Evolutionary conservation across 2,329 filamentous ascomycete species (phyloP), one percentile per base, ranked within the genome.

Genomic region (Fonsecaea monophora): DNA sequence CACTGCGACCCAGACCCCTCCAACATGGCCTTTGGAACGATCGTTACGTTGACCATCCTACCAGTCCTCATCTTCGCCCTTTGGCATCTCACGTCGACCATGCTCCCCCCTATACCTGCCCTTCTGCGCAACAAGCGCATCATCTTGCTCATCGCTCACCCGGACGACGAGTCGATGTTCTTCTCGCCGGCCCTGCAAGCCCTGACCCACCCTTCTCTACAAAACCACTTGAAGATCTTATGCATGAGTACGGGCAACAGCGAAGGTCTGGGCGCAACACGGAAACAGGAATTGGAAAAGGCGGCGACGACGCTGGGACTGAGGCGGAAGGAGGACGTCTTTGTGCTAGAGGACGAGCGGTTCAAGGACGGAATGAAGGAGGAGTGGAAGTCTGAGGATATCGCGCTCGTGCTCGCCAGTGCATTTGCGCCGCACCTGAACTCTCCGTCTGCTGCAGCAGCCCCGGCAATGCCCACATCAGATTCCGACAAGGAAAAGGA

Each of bases 101-200:
- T 45, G 42, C 65, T 56, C 66, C 71, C 71, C 75, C 82, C 62
- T 76, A 87, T 73, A 4, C 71, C 71, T 2, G 91, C 92, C 3
- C 85, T 82, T 53, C 82, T 97, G 70, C 84, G 83, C 73, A 90
- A 92, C 82, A 96, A 96, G 84, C 89, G 92, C 75, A 92, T 99
- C 76, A 91, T 92, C 77, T 86, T 99, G 62, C 84, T 99, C 63
- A 98, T 99, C 75, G 95, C 95, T 25, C 95, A 99, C 81, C 95
- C 95, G 0, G 95, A 99, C 80, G 95, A 99, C 75, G 95, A 99
- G 82, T 95, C 94, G 78, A 99, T 99, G 95, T 99, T 99, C 84
- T 99, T 99, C 80, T 89, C 93, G 70, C 95, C 95, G 0, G 91
- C 92, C 0, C 84, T 98, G 13, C 85, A 96, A 73, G 89, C 91